phyloP scores from a whole-genome alignment of 2,329 filamentous ascomycete species.

The Penicillium sp. region DNA sequence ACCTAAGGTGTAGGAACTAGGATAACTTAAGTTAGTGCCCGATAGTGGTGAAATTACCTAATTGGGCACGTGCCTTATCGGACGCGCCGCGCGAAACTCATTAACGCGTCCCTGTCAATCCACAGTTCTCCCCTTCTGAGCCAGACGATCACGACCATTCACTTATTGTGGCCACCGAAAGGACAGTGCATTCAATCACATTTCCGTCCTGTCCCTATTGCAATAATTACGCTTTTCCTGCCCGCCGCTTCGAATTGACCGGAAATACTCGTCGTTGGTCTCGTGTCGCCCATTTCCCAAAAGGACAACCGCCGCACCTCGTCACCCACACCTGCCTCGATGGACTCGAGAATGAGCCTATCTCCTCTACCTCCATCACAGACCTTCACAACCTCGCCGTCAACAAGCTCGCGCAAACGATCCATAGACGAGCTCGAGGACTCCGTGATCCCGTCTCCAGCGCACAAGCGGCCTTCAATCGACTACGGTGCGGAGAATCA shows the following conservation, averaged over 20 bases:
- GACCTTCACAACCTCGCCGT: constrained; percentile 20
- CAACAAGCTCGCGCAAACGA: constrained; percentile 27
- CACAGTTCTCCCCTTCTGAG: constrained; percentile 14
- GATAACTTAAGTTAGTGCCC: neutral
- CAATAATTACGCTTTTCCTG: neutral
- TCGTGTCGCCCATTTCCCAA: neutral
- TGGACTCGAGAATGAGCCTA: constrained; percentile 26
- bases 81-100: constrained; percentile 23
- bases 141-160: constrained; percentile 7
- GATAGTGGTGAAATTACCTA: constrained; percentile 10
- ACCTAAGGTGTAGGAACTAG: neutral
- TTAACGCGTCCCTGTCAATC: constrained; percentile 24
- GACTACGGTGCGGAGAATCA: constrained; percentile 21
- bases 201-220: neutral
- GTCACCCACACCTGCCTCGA: constrained; percentile 2
- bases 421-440: constrained; percentile 33
- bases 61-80: constrained; percentile 25
- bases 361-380: constrained; percentile 20
- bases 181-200: neutral
- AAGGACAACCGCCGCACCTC: neutral
- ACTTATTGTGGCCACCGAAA: neutral
- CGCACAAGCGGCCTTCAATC: constrained; percentile 13
- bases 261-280: neutral
- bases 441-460: constrained; percentile 7
- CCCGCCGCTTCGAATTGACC: too few relatives aligned